phyloP scores from a whole-genome alignment of 164 flowering plant genomes.

The Hamamelis virginiana region DNA sequence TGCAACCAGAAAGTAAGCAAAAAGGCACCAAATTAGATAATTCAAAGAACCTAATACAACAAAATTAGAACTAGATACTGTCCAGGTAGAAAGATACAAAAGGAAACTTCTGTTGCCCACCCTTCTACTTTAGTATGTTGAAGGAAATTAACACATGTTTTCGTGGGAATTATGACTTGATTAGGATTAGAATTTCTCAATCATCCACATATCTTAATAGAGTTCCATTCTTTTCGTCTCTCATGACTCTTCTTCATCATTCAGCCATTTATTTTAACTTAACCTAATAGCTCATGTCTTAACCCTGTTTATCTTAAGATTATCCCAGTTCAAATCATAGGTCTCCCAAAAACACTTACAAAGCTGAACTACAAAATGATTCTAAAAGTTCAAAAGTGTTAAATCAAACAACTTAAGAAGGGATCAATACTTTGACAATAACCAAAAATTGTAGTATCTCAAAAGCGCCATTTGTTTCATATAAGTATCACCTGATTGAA shows the following conservation, averaged over 20 bases:
- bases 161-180: neutral
- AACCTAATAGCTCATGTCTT: neutral
- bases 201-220: too few species aligned
- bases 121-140: too few species aligned
- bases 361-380: too few species aligned
- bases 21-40: neutral
- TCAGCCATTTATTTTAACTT: neutral
- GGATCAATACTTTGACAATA: too few species aligned
- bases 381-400: too few species aligned
- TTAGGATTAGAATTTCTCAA: too few species aligned
- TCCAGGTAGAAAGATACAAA: neutral
- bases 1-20: conserved; percentile 32
- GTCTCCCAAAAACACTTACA: neutral
- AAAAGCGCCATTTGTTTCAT: too few species aligned
- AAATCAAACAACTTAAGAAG: too few species aligned
- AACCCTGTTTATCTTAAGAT: neutral
- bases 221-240: neutral
- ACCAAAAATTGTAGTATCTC: too few species aligned
- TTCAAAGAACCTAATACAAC: neutral
- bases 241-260: neutral
- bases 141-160: neutral
- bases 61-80: neutral
- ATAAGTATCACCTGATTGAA: too few species aligned
- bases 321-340: neutral
- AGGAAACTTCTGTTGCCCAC: neutral